phyloP scores from a whole-genome alignment of 2,329 filamentous ascomycete genomes.

The Diplodia mutila region DNA sequence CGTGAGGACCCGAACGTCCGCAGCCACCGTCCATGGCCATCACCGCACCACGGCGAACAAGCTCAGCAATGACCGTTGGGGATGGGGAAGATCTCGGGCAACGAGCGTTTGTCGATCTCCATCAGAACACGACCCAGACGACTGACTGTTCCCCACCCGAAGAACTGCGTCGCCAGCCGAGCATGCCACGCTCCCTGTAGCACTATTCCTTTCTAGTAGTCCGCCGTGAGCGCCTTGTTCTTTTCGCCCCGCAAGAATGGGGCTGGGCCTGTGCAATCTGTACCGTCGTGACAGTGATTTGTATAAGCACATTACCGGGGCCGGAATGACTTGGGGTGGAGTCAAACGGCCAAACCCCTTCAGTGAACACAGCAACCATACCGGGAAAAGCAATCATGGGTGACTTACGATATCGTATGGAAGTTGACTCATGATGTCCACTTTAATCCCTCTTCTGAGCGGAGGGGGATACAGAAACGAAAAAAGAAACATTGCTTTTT shows the following conservation, averaged over 20 bases:
- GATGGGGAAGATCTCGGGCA: not conserved
- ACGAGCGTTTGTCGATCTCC: not conserved
- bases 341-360: not conserved
- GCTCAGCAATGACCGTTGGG: not conserved
- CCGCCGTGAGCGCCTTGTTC: not conserved
- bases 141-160: not conserved
- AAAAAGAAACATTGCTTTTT: not conserved
- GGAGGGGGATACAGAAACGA: not conserved
- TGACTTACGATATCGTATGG: not conserved
- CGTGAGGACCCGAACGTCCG: not conserved
- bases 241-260: not conserved
- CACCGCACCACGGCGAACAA: not conserved
- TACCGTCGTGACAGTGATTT: not conserved
- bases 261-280: not conserved
- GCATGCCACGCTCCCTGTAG: not conserved
- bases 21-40: not conserved
- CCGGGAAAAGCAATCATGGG: not conserved
- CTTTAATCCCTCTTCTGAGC: not conserved
- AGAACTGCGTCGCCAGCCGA: not conserved
- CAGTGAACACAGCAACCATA: not conserved
- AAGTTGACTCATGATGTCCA: not conserved
- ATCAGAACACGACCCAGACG: not conserved
- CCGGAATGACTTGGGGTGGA: not conserved
- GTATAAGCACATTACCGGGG: not conserved
- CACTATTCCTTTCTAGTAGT: not conserved